Conservation (phyloP, 495 filamentous ascomycete species). For the Oleoguttula mirabilis region DNA sequence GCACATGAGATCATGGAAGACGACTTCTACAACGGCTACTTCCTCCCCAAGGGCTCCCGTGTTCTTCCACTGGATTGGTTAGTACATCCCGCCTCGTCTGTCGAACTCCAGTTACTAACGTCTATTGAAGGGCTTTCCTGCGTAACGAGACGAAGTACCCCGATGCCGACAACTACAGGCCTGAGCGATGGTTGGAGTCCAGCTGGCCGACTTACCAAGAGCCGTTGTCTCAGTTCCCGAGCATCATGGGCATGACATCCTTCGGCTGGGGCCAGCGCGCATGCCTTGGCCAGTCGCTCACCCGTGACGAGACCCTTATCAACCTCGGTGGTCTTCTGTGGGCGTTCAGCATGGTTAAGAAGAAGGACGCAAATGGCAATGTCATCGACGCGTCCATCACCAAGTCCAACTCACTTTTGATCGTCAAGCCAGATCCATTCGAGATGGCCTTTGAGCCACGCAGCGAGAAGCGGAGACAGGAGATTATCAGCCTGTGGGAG, state of each 20-base stretch:
- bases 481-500: conserved; percentile 23
- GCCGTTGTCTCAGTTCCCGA: conserved; percentile 28
- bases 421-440: conserved; percentile 30
- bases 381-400: conserved; percentile 32
- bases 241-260: conserved; percentile 37
- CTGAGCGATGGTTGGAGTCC: conserved; percentile 40
- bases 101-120: background rate
- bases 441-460: conserved; percentile 28
- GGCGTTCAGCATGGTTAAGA: conserved; percentile 28
- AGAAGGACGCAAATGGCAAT: conserved; percentile 30
- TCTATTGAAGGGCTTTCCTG: conserved; percentile 7
- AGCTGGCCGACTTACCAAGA: conserved; percentile 28
- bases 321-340: conserved; percentile 25
- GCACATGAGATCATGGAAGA: conserved; percentile 18
- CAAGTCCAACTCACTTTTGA: conserved; percentile 27
- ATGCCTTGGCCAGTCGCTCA: conserved; percentile 42
- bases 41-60: conserved; percentile 34
- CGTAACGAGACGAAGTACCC: conserved; percentile 23
- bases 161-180: conserved; percentile 35
- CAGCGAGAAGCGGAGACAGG: conserved; percentile 13
- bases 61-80: conserved; percentile 30
- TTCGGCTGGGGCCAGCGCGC: conserved; percentile 37
- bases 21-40: conserved; percentile 27
- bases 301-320: conserved; percentile 29
- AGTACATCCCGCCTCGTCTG: background rate